phyloP scores from a whole-genome alignment of 768 basidiomycete species.

The Lentinus tigrinus region DNA sequence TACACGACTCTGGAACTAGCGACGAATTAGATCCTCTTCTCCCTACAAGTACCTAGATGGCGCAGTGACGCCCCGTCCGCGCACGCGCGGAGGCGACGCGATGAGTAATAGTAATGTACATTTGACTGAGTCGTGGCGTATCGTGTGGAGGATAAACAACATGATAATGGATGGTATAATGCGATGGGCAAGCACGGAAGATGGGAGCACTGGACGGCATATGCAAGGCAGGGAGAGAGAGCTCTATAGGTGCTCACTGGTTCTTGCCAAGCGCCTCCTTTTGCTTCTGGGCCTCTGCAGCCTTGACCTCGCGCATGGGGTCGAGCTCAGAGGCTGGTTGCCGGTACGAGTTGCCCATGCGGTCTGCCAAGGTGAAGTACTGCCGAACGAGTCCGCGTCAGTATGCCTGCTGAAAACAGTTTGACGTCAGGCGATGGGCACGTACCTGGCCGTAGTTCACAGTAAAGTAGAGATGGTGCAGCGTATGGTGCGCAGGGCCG shows the following conservation, averaged over 20 bases:
- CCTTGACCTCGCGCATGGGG: slow-evolving; percentile 72
- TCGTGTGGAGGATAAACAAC: slow-evolving; percentile 11
- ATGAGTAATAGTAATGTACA: slow-evolving; percentile 9
- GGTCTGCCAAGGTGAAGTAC: slow-evolving; percentile 98
- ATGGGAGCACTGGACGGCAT: not conserved
- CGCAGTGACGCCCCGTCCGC: not conserved
- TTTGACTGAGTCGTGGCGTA: slow-evolving; percentile 10
- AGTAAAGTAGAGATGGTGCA: slow-evolving; percentile 96
- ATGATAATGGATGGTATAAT: not conserved
- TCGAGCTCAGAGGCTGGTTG: slow-evolving; percentile 83
- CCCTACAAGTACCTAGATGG: slow-evolving; percentile 7
- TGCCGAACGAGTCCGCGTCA: slow-evolving; percentile 34
- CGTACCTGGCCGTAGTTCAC: slow-evolving; percentile 90
- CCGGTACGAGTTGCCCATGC: slow-evolving; percentile 80
- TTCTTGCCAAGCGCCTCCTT: slow-evolving; percentile 26
- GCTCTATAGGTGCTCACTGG: slow-evolving; percentile 8
- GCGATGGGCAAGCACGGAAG: not conserved
- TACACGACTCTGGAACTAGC: slow-evolving; percentile 7
- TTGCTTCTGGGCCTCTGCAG: slow-evolving; percentile 29
- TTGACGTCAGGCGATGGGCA: slow-evolving; percentile 14
- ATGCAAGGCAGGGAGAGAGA: not conserved
- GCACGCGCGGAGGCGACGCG: not conserved
- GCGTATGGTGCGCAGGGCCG: slow-evolving; percentile 96
- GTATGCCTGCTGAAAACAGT: slow-evolving; percentile 1
- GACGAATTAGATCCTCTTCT: slow-evolving; percentile 3